Evolutionary conservation across 2,329 filamentous ascomycete species (phyloP), one percentile per base, ranked within the genome.

Genomic region (Colletotrichum tanaceti): DNA sequence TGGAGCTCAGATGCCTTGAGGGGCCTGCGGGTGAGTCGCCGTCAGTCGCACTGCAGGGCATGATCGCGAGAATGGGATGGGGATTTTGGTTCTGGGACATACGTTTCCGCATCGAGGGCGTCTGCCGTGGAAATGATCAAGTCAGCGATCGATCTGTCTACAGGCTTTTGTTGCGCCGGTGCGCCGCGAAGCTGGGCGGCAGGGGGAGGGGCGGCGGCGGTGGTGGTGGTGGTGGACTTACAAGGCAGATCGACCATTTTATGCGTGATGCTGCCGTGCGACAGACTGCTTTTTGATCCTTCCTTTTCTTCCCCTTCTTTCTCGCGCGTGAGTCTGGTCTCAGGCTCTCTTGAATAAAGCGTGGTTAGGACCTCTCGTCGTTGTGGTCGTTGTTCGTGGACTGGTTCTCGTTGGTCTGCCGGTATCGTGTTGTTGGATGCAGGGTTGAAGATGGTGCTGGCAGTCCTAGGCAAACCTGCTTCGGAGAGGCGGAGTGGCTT

Each of bases 91-190:
- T 35, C 46, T 46, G 50, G 43, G 22, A 81, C 86, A 76, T 76
- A 95, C 93, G 92, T 97, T 85, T 99, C 96, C 75, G 96, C 96
- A 83, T 99, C 96, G 74, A 97, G 94, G 77, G 96, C 96, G 86
- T 98, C 96, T 98, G 82, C 69, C 69, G 58, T 18, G 58, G 72
- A 76, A 63, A 43, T 39, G 54, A 35, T 4, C 18, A 38, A 39
- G 52, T 54, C 35, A 54, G 52, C 52, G 52, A 54, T 11, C 35
- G 22, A 13, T 39, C 35, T 5, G n/a, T 22, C 18, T n/a, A 64
- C 72, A 60, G 70, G 24, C 2, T 66, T 50, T 18, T 32, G 9
- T 16, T 22, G 41, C 4, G 11, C 24, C 50, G 4, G 13, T 16
- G 18, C 22, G 14, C 22, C 55, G 49, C 11, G 49, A 11, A 18